phyloP scores from a whole-genome alignment of 2,329 filamentous ascomycete species.

The Bipolaris gigantea region DNA sequence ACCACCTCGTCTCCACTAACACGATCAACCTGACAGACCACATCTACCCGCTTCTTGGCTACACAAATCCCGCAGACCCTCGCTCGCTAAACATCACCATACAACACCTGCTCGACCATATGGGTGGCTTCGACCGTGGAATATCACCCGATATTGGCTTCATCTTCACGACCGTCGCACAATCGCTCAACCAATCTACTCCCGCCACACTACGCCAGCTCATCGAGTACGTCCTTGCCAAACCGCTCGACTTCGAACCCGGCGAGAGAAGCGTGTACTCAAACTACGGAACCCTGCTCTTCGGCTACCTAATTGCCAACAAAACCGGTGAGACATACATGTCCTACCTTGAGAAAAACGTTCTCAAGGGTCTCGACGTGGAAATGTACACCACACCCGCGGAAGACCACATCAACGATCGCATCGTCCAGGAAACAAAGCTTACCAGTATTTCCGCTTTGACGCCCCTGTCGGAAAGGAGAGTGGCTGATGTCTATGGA shows the following conservation, averaged over 20 bases:
- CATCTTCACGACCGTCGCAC: constrained; percentile 19
- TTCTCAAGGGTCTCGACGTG: constrained; percentile 18
- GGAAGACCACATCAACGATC: constrained; percentile 2
- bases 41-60: constrained; percentile 26
- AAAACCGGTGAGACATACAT: constrained; percentile 19
- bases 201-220: constrained; percentile 23
- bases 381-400: constrained; percentile 14
- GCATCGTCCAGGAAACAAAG: background rate
- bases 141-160: constrained; percentile 22
- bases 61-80: constrained; percentile 17
- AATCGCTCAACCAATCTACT: constrained; percentile 18
- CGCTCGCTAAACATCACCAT: constrained; percentile 26
- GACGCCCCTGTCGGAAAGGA: background rate
- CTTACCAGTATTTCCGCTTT: background rate
- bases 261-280: constrained; percentile 19
- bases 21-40: constrained; percentile 19
- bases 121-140: constrained; percentile 23
- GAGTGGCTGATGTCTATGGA: constrained; percentile 12
- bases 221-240: constrained; percentile 22
- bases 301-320: constrained; percentile 20
- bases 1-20: constrained; percentile 16
- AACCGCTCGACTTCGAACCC: constrained; percentile 23
- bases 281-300: constrained; percentile 26
- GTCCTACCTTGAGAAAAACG: constrained; percentile 18
- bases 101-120: constrained; percentile 25